Conservation (phyloP, 2,329 filamentous ascomycete species). For the Neofusicoccum kwambonambiense region DNA sequence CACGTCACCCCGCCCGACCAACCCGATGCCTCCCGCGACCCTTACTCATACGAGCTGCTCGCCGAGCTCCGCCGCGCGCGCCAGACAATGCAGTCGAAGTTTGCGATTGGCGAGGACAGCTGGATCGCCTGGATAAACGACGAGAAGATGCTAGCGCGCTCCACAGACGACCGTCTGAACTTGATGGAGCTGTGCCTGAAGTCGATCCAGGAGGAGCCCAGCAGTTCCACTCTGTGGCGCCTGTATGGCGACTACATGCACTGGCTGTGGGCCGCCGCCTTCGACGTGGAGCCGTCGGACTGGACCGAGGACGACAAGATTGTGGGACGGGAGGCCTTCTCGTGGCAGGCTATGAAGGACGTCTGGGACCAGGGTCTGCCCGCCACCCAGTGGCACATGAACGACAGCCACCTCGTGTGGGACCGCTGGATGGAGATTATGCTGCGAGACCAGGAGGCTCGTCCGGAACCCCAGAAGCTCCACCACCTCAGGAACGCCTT, state of each 20-base stretch:
- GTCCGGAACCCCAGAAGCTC: constrained; percentile 56
- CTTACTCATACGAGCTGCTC: constrained; percentile 45
- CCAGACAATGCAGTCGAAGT: constrained; percentile 60
- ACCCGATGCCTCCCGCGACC: constrained; percentile 27
- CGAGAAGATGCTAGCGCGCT: constrained; percentile 60
- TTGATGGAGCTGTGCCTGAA: constrained; percentile 71
- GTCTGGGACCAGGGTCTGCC: constrained; percentile 72
- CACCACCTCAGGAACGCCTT: constrained; percentile 68
- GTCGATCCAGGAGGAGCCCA: constrained; percentile 69
- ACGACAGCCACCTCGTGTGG: constrained; percentile 77
- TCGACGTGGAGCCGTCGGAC: constrained; percentile 49
- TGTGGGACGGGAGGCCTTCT: constrained; percentile 70
- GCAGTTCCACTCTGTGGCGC: constrained; percentile 72
- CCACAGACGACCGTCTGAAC: constrained; percentile 64
- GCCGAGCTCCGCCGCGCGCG: constrained; percentile 50
- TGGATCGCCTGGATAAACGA: constrained; percentile 79
- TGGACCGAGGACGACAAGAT: constrained; percentile 67
- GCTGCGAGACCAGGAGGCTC: constrained; percentile 63
- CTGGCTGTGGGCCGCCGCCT: constrained; percentile 65
- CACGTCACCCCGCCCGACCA: constrained; percentile 34
- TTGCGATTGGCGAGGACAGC: constrained; percentile 71
- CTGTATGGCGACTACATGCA: constrained; percentile 77
- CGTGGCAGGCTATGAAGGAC: constrained; percentile 63
- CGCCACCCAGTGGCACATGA: constrained; percentile 70
- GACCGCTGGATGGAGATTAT: constrained; percentile 73